phyloP scores from a whole-genome alignment of 257 asterid genomes.

The Scutellaria minor region DNA sequence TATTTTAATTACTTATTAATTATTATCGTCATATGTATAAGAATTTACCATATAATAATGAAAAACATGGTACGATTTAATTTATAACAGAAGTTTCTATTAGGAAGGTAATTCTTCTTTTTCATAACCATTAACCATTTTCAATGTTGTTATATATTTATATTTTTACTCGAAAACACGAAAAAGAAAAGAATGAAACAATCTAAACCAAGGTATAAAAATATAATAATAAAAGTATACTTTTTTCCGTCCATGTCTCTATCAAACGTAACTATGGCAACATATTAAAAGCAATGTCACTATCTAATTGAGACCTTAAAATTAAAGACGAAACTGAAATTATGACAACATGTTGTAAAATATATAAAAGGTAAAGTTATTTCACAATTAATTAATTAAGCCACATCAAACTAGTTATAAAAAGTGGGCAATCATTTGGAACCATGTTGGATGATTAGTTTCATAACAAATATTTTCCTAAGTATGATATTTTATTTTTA shows the following conservation, averaged over 20 bases:
- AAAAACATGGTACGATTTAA: too few relatives aligned
- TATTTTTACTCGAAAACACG: too few relatives aligned
- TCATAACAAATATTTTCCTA: not conserved
- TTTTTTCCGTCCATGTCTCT: too few relatives aligned
- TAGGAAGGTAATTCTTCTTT: too few relatives aligned
- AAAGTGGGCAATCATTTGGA: slow-evolving; percentile 25
- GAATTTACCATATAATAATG: too few relatives aligned
- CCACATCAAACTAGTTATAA: slow-evolving; percentile 16
- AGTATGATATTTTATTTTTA: not conserved
- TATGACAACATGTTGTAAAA: not conserved
- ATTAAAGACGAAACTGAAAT: slow-evolving; percentile 6
- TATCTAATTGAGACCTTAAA: not conserved
- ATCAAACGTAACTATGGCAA: not conserved
- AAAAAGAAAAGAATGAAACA: too few relatives aligned
- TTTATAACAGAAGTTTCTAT: too few relatives aligned
- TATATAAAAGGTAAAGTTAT: not conserved
- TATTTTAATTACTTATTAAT: not conserved
- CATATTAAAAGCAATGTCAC: slow-evolving; percentile 16
- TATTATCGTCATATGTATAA: too few relatives aligned
- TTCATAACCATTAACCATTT: too few relatives aligned
- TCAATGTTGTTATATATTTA: too few relatives aligned
- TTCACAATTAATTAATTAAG: slow-evolving; percentile 20
- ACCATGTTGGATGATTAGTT: slow-evolving; percentile 14
- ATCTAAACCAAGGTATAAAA: too few relatives aligned
- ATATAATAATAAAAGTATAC: too few relatives aligned